Evolutionary conservation across 352 stramenopile species (phyloP), one percentile per base, ranked within the genome.

Genomic region (Globisporangium cystogenes): DNA sequence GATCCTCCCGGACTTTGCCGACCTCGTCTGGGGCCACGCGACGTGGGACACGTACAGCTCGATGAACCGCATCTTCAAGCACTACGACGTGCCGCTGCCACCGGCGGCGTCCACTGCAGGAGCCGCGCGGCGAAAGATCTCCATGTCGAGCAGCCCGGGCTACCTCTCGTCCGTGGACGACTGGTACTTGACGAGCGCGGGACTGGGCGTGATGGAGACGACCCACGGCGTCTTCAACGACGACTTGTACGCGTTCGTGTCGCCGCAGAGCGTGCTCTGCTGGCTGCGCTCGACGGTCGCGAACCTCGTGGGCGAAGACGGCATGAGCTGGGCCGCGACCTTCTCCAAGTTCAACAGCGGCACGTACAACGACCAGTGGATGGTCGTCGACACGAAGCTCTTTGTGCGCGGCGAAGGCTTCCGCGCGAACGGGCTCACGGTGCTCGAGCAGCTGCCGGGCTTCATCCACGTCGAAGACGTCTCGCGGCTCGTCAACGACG

Each of bases 291-390:
- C 71, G 20, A 79, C 78, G 48, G 57, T 78, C 3, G 82, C 82
- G 11, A 87, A 81, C 44, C 57, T 68, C 21, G 31, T 89, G 1
- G 72, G 62, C 0, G 53, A 46, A 11, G 74, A 74, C 40, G 82
- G 82, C 29, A 44, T 52, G 20, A 62, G 72, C 20, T 91, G 77
- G 81, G 60, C 62, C 0, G 44, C 51, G 15, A 72, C 57, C 7
- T 87, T 89, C 53, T 48, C 61, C 29, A 73, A 72, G 35, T 65
- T 76, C 70, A 86, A 89, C 68, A 85, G 72, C 53, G 72, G 79
- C 51, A 89, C 83, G 41, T 90, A 93, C 67, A 90, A 88, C 60
- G 90, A 93, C 54, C 80, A 91, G 65, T 95, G 82, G 77, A 88
- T 91, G 80, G 54, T 91, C 40, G 52, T 91, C 6, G 78, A 95